These are phyloP conservation scores for Pseudozyma sp. DNA, from an alignment of 1,284 basidiomycete species.

Conservation along the genomic window DNA sequence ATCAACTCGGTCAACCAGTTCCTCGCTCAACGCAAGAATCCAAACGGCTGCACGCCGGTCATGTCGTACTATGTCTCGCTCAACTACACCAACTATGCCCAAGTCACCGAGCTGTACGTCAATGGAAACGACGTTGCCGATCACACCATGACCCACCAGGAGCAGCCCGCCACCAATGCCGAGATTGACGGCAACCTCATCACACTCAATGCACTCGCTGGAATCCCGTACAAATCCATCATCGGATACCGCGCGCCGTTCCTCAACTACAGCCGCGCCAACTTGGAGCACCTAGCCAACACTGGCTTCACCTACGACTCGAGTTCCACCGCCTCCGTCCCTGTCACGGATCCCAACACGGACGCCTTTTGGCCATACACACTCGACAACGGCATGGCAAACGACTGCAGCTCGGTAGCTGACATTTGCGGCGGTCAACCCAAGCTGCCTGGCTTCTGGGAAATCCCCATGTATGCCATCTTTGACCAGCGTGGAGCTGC, in stretches of 20 bases:
- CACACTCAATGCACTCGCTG: slow-evolving; percentile 81
- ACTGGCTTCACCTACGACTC: slow-evolving; percentile 80
- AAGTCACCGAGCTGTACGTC: slow-evolving; percentile 84
- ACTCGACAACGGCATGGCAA: slow-evolving; percentile 78
- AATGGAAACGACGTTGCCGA: slow-evolving; percentile 88
- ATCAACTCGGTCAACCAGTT: slow-evolving; percentile 80
- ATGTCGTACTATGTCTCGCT: slow-evolving; percentile 69
- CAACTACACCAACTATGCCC: slow-evolving; percentile 80
- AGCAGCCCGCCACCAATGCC: slow-evolving; percentile 72
- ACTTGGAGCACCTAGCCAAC: slow-evolving; percentile 74
- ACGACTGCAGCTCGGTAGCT: slow-evolving; percentile 76
- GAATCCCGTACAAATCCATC: slow-evolving; percentile 79
- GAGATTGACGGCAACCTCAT: slow-evolving; percentile 81
- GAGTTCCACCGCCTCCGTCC: slow-evolving; percentile 75
- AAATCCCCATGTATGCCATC: slow-evolving; percentile 60
- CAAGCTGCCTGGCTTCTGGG: slow-evolving; percentile 76
- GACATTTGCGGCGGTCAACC: slow-evolving; percentile 78
- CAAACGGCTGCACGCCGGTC: slow-evolving; percentile 81
- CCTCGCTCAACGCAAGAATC: slow-evolving; percentile 80
- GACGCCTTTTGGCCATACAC: slow-evolving; percentile 75
- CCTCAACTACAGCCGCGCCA: slow-evolving; percentile 77
- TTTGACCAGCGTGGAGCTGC: slow-evolving; percentile 52
- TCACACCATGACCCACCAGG: slow-evolving; percentile 86
- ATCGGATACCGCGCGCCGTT: slow-evolving; percentile 83
- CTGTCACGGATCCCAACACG: slow-evolving; percentile 77